phyloP scores from a whole-genome alignment of 202 grass and related monocot genomes.

The Bolboschoenoplectus hybrid region DNA sequence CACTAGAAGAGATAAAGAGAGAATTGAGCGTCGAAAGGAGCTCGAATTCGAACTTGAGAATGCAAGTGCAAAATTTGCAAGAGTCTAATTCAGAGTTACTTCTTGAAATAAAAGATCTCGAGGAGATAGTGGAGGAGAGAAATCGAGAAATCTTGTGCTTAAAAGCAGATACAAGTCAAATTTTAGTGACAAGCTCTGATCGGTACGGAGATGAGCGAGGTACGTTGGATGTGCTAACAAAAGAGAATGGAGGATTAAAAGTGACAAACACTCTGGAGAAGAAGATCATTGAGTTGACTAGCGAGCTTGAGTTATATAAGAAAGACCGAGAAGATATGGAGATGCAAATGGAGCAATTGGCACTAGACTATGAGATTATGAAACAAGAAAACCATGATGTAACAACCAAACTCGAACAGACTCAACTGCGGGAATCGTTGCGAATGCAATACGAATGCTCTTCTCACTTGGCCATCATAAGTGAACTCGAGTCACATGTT shows the following conservation, averaged over 20 bases:
- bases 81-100: conserved; percentile 95
- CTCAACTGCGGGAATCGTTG: conserved; percentile 79
- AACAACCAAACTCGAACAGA: conserved; percentile 82
- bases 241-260: conserved; percentile 48
- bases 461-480: conserved; percentile 81
- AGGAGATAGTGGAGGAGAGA: conserved; percentile 83
- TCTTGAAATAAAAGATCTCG: conserved; percentile 88
- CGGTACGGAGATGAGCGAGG: conserved; percentile 59
- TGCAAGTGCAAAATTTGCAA: conserved; percentile 90
- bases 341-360: conserved; percentile 99
- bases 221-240: conserved; percentile 67
- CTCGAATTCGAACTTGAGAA: conserved; percentile 62
- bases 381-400: conserved; percentile 99
- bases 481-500: conserved; percentile 82
- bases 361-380: conserved; percentile 97
- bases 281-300: conserved; percentile 73
- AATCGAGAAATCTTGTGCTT: conserved; percentile 65
- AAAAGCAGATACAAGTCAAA: conserved; percentile 44
- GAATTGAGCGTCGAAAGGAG: conserved; percentile 84
- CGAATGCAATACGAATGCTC: conserved; percentile 99
- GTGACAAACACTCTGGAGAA: conserved; percentile 56
- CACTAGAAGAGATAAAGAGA: conserved; percentile 79
- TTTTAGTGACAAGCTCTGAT: conserved; percentile 54
- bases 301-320: conserved; percentile 89
- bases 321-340: conserved; percentile 93